Evolutionary conservation across 2,329 filamentous ascomycete species (phyloP), one percentile per base, ranked within the genome.

Genomic region (Westerdykella sp.): DNA sequence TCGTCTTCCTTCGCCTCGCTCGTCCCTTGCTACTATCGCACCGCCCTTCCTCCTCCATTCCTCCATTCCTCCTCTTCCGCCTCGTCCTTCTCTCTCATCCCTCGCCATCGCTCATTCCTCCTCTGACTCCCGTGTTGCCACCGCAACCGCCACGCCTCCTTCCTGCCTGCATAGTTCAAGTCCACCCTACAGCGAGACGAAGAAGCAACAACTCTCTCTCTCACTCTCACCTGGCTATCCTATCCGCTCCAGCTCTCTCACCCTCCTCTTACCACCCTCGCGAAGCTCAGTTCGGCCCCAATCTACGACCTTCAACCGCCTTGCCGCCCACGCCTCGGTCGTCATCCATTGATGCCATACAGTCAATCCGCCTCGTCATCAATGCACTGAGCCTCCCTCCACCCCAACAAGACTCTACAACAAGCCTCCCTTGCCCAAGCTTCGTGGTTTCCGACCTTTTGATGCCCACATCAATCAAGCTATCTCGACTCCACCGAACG

Each of bases 301-400:
- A 48, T 48, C 45, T 39, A 39, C 40, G 42, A 57, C 56, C 60
- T 55, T 51, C 47, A 59, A 4, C 18, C 55, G 46, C 55, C 47
- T 56, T 57, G 58, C 55, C 57, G 48, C 51, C 56, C 56, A 21
- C 60, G 60, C 61, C 55, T 48, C 46, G 44, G 43, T 35, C 51
- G 46, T 25, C 53, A 44, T 57, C 56, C 57, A 59, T 65, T 64
- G 64, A 66, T 63, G 57, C 59, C 51, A 60, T 36, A 49, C n/a
- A 38, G 31, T 42, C 50, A 49, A 53, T 51, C 46, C 46, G 9
- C 44, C 36, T 46, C 51, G 49, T 51, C 52, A 45, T 58, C 51
- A 40, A 49, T 46, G 47, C 44, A 49, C 45, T 45, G 50, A 51
- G 42, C 48, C 28, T 21, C 42, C 32, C 47, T 44, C 43, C 53